Conservation (phyloP, 1,284 basidiomycete species). For the Erythrobasidium hasegawianum region DNA sequence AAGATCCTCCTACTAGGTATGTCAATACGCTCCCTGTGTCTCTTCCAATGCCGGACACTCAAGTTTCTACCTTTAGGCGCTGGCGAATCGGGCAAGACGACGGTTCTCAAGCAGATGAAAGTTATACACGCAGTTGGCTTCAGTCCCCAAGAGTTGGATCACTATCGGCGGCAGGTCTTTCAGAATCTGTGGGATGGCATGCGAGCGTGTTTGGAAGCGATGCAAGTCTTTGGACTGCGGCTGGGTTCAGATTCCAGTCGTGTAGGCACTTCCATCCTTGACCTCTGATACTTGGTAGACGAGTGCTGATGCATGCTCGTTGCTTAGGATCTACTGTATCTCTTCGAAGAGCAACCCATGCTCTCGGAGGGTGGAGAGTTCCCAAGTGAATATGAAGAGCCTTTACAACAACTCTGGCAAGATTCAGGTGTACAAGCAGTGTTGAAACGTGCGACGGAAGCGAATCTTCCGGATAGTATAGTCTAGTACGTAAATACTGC, state of each 20-base stretch:
- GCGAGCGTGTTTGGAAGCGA: slow-evolving; percentile 73
- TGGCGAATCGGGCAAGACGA: slow-evolving; percentile 35
- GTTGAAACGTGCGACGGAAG: slow-evolving; percentile 73
- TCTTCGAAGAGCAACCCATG: slow-evolving; percentile 66
- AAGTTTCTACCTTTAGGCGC: neutral
- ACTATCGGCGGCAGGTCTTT: slow-evolving; percentile 75
- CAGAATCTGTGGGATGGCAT: slow-evolving; percentile 84
- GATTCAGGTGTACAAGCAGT: slow-evolving; percentile 72
- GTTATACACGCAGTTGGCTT: slow-evolving; percentile 44
- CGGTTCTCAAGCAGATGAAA: slow-evolving; percentile 41
- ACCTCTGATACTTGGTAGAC: neutral
- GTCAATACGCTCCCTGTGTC: neutral
- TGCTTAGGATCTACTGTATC: slow-evolving; percentile 54
- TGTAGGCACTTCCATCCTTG: slow-evolving; percentile 39
- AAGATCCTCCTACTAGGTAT: slow-evolving; percentile 43
- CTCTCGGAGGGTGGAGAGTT: slow-evolving; percentile 75
- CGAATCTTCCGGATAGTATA: slow-evolving; percentile 75
- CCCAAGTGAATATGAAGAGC: slow-evolving; percentile 61
- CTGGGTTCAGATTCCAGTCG: slow-evolving; percentile 61
- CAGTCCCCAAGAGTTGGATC: slow-evolving; percentile 38
- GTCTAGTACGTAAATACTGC: slow-evolving; percentile 54
- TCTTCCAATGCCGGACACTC: neutral
- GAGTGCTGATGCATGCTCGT: neutral
- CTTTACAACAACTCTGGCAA: slow-evolving; percentile 70
- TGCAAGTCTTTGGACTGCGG: slow-evolving; percentile 69